Conservation (phyloP, 306 rosid genomes). For the Rosa rugosa region DNA sequence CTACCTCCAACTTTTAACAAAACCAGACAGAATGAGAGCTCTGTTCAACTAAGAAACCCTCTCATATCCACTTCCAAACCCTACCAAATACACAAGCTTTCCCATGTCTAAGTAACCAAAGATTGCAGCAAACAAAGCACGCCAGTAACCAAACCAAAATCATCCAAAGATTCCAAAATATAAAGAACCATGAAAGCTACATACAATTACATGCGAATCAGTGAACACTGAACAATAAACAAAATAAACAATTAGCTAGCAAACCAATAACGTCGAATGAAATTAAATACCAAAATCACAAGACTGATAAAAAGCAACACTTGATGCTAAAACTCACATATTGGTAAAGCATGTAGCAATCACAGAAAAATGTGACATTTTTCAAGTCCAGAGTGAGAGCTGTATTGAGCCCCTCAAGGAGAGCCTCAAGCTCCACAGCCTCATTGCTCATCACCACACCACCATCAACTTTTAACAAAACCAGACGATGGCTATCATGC, state of each 20-base stretch:
- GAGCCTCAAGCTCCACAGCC: conserved; percentile 39
- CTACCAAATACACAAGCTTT: background rate
- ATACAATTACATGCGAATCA: background rate
- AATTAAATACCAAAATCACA: background rate
- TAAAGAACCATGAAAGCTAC: too few relatives aligned
- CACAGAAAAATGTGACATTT: conserved; percentile 35
- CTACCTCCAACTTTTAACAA: too few relatives aligned
- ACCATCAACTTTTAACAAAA: too few relatives aligned
- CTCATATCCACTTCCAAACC: background rate
- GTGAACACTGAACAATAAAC: background rate
- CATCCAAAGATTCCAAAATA: background rate
- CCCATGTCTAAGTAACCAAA: background rate
- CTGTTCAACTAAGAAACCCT: background rate
- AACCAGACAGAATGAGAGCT: conserved; percentile 37
- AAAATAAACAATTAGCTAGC: background rate
- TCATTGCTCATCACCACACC: conserved; percentile 21
- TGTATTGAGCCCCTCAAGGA: conserved; percentile 41
- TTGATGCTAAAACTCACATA: too few relatives aligned
- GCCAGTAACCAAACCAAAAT: background rate
- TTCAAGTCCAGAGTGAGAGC: conserved; percentile 38
- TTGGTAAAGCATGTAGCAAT: conserved; percentile 39
- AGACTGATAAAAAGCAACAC: background rate
- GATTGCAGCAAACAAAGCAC: background rate
- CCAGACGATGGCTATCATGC: too few relatives aligned
- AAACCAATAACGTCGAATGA: background rate